phyloP scores from a whole-genome alignment of 129 eudicot genomes.

The Flaveria bidentis region DNA sequence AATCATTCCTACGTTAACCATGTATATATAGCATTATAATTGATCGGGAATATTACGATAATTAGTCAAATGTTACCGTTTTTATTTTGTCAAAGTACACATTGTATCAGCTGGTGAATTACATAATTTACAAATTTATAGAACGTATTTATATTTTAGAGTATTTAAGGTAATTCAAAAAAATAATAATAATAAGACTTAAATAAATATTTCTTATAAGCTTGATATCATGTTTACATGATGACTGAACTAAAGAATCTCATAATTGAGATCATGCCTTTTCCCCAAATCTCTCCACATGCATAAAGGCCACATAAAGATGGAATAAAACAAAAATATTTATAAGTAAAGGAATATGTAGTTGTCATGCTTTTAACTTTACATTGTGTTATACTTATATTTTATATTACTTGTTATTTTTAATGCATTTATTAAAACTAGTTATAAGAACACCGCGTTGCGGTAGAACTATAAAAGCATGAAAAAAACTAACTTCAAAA shows the following conservation, averaged over 20 bases:
- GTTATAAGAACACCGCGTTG: too few relatives aligned
- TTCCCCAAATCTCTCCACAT: constrained; percentile 29
- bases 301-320: constrained; percentile 14
- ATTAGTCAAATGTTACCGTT: too few relatives aligned
- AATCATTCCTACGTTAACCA: too few relatives aligned
- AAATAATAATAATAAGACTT: background rate
- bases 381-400: background rate
- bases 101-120: too few relatives aligned
- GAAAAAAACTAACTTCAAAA: too few relatives aligned
- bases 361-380: constrained; percentile 11
- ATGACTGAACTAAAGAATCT: constrained; percentile 6
- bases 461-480: too few relatives aligned
- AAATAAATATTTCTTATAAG: background rate
- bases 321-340: background rate
- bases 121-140: background rate
- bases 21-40: too few relatives aligned
- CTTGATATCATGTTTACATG: background rate
- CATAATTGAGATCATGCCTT: constrained; percentile 23
- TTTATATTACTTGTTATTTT: background rate
- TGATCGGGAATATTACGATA: too few relatives aligned
- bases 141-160: background rate
- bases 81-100: too few relatives aligned
- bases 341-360: background rate
- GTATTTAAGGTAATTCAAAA: background rate
- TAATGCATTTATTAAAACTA: background rate